Conservation (phyloP, 2,329 filamentous ascomycete genomes). For the Passalora sequoiae region DNA sequence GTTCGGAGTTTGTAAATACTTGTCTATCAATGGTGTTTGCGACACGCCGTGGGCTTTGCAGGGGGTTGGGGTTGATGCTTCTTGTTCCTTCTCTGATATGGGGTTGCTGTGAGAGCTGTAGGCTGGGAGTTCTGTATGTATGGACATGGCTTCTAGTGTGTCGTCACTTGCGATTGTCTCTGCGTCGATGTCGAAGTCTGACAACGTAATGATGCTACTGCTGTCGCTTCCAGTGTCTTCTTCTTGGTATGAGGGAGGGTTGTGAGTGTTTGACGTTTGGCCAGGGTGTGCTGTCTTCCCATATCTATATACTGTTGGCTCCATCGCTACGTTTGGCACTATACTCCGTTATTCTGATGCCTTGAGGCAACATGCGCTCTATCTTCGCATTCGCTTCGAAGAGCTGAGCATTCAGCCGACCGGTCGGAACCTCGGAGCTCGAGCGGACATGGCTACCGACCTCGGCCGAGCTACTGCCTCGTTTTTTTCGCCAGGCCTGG, state of each 20-base stretch:
- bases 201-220: not conserved
- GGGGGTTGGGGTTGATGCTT: not conserved
- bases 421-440: too few relatives aligned
- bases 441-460: too few relatives aligned
- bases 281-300: not conserved
- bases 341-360: slow-evolving; percentile 1
- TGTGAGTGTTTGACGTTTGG: not conserved
- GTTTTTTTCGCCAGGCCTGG: too few relatives aligned
- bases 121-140: not conserved
- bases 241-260: not conserved
- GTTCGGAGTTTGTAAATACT: not conserved
- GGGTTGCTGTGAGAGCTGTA: not conserved
- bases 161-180: not conserved
- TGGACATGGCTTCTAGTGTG: not conserved
- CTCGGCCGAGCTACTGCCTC: too few relatives aligned
- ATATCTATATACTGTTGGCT: not conserved
- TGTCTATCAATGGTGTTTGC: slow-evolving; percentile 7
- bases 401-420: too few relatives aligned
- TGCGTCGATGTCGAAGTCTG: not conserved
- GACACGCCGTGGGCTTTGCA: slow-evolving; percentile 5
- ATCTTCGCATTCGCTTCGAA: not conserved
- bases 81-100: not conserved
- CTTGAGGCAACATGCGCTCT: not conserved
- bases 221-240: not conserved
- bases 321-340: not conserved